Evolutionary conservation across 1,284 basidiomycete genomes (phyloP).

Genomic region (Mycena citricolor): DNA sequence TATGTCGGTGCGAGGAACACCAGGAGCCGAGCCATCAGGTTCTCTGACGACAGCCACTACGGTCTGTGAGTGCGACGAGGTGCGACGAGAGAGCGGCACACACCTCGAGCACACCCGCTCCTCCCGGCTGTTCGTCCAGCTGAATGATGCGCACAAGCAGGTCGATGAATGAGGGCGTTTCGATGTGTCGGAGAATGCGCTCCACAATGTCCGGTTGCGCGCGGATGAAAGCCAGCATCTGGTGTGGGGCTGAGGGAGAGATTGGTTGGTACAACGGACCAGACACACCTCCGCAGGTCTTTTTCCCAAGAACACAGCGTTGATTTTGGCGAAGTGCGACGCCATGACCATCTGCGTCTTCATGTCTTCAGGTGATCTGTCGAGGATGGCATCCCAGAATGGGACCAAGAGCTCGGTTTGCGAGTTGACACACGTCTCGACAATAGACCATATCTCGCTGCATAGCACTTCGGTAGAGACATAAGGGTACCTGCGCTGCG

Average conservation of each 20-base stretch:
- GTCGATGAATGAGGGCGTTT: constrained; percentile 90
- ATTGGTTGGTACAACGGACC: constrained; percentile 24
- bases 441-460: constrained; percentile 93
- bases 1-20: constrained; percentile 81
- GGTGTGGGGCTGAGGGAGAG: constrained; percentile 30
- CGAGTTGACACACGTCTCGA: constrained; percentile 83
- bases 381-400: constrained; percentile 94
- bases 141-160: constrained; percentile 91
- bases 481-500: constrained; percentile 77
- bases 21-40: constrained; percentile 81
- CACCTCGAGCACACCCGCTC: constrained; percentile 84
- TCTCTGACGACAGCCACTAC: constrained; percentile 87
- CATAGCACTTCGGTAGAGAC: constrained; percentile 95
- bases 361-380: constrained; percentile 76
- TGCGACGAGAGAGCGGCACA: constrained; percentile 38
- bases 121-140: constrained; percentile 84
- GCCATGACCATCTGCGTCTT: constrained; percentile 74
- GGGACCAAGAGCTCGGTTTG: constrained; percentile 70
- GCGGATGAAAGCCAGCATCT: constrained; percentile 94
- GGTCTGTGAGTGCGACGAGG: constrained; percentile 25
- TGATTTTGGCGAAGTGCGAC: constrained; percentile 88
- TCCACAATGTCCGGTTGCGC: constrained; percentile 82
- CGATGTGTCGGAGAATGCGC: constrained; percentile 83
- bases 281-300: constrained; percentile 83
- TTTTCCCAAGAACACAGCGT: constrained; percentile 82